Percentiles rank a stretch among this genome's conserved stretches.
phyloP scores from a whole-genome alignment of 2,329 filamentous ascomycete genomes.

The Fusarium sp. region DNA sequence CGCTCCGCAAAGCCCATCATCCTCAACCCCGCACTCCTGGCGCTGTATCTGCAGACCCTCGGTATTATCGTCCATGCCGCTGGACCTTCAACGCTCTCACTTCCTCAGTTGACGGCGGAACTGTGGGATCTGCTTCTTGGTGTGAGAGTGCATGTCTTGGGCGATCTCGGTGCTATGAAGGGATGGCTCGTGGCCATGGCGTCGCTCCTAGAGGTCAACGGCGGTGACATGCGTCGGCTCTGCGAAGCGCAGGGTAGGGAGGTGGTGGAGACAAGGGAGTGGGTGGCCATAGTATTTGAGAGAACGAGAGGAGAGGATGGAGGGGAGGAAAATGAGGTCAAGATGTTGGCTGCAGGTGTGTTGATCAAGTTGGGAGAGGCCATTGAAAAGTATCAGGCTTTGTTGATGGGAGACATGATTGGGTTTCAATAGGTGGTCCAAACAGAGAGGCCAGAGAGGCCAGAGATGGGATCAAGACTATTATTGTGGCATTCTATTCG shows the following conservation, averaged over 20 bases:
- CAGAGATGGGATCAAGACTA: background rate
- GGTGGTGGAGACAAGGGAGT: conserved; percentile 87
- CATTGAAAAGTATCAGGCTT: conserved; percentile 81
- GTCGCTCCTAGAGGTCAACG: conserved; percentile 84
- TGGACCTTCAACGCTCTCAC: conserved; percentile 79
- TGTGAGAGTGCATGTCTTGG: conserved; percentile 68
- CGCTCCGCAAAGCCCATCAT: conserved; percentile 67
- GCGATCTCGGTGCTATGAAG: conserved; percentile 74
- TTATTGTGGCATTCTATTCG: conserved; percentile 24
- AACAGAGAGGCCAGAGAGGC: background rate
- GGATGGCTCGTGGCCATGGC: conserved; percentile 83
- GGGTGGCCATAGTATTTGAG: conserved; percentile 83
- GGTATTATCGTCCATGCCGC: conserved; percentile 84
- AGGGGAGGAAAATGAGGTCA: conserved; percentile 80
- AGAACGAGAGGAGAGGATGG: conserved; percentile 61
- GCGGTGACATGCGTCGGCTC: conserved; percentile 74
- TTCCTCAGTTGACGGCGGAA: conserved; percentile 85
- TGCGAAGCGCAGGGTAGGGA: conserved; percentile 80
- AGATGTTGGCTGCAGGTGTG: conserved; percentile 81
- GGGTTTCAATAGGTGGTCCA: conserved; percentile 43
- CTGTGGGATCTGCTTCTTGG: conserved; percentile 84
- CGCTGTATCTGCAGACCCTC: conserved; percentile 86
- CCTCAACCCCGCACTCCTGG: conserved; percentile 79
- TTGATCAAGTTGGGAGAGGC: conserved; percentile 83
- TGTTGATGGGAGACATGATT: conserved; percentile 78